These are phyloP conservation scores for Nemania diffusa DNA, from an alignment of 2,329 filamentous ascomycete genomes.

Conservation along the genomic window DNA sequence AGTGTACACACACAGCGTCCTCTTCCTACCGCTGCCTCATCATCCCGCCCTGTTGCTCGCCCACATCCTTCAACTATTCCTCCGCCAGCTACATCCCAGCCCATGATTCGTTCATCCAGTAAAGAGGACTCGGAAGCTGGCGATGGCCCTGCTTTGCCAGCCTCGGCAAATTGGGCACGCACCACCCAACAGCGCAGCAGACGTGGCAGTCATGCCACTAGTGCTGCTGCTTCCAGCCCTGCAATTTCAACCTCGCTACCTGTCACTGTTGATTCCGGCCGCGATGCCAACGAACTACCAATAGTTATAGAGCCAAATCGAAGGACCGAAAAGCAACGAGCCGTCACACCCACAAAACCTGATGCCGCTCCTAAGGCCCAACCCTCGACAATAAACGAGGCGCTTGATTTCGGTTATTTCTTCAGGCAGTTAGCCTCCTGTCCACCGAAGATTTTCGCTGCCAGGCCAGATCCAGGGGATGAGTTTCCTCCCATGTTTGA, in stretches of 20 bases:
- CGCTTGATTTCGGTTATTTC: constrained; percentile 42
- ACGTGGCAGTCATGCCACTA: constrained; percentile 82
- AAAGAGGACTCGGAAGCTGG: constrained; percentile 78
- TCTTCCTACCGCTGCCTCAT: constrained; percentile 62
- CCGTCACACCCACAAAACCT: constrained; percentile 30
- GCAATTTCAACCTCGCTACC: constrained; percentile 72
- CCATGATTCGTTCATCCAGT: constrained; percentile 81
- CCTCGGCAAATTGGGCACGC: constrained; percentile 92
- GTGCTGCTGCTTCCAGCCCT: constrained; percentile 83
- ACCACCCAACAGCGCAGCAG: constrained; percentile 73
- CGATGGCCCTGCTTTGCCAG: constrained; percentile 92
- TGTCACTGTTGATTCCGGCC: constrained; percentile 61
- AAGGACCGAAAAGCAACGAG: constrained; percentile 46
- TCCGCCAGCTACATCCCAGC: constrained; percentile 58
- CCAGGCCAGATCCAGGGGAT: constrained; percentile 39
- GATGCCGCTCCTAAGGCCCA: constrained; percentile 20
- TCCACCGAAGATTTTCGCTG: constrained; percentile 54
- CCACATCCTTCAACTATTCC: constrained; percentile 58
- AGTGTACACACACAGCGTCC: constrained; percentile 83
- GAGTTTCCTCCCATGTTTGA: constrained; percentile 83
- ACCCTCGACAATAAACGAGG: constrained; percentile 28
- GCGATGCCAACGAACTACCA: constrained; percentile 55
- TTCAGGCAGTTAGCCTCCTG: constrained; percentile 42
- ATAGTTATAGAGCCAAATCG: constrained; percentile 48
- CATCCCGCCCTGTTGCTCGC: constrained; percentile 64